Conservation (phyloP, 2,329 filamentous ascomycete genomes). For the Monosporascus sp. region DNA sequence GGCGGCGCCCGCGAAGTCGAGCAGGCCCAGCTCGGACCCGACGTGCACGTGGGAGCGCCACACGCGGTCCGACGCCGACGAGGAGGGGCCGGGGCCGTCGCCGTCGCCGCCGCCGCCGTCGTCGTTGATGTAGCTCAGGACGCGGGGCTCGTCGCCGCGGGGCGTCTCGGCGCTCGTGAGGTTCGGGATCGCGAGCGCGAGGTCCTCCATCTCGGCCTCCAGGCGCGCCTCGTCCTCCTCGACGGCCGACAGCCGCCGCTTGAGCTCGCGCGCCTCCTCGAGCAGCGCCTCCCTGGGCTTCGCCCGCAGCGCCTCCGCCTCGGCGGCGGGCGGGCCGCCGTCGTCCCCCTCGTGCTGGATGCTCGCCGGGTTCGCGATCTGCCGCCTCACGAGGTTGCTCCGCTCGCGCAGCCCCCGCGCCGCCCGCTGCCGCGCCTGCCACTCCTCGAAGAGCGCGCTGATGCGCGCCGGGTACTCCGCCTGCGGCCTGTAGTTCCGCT, state of each 20-base stretch:
- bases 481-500: slow-evolving; percentile 71
- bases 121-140: slow-evolving; percentile 74
- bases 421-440: slow-evolving; percentile 55
- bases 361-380: slow-evolving; percentile 46
- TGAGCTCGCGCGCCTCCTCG: slow-evolving; percentile 59
- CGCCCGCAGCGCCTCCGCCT: slow-evolving; percentile 25
- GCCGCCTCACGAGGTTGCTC: slow-evolving; percentile 58
- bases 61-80: slow-evolving; percentile 35
- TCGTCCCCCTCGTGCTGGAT: slow-evolving; percentile 40
- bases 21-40: slow-evolving; percentile 76
- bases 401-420: slow-evolving; percentile 58
- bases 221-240: slow-evolving; percentile 58
- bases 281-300: slow-evolving; percentile 43
- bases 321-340: slow-evolving; percentile 17
- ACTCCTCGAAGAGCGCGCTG: slow-evolving; percentile 48
- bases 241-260: slow-evolving; percentile 55
- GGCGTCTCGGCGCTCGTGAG: slow-evolving; percentile 75
- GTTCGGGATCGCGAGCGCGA: slow-evolving; percentile 81
- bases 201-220: slow-evolving; percentile 60
- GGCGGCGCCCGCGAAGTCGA: slow-evolving; percentile 81
- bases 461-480: slow-evolving; percentile 53
- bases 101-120: slow-evolving; percentile 45
- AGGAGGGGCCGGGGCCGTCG: slow-evolving; percentile 44
- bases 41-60: slow-evolving; percentile 81
- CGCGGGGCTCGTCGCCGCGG: slow-evolving; percentile 55